These are phyloP conservation scores for Lentinula novae-zelandiae DNA, from an alignment of 1,284 basidiomycete genomes.

Conservation along the genomic window DNA sequence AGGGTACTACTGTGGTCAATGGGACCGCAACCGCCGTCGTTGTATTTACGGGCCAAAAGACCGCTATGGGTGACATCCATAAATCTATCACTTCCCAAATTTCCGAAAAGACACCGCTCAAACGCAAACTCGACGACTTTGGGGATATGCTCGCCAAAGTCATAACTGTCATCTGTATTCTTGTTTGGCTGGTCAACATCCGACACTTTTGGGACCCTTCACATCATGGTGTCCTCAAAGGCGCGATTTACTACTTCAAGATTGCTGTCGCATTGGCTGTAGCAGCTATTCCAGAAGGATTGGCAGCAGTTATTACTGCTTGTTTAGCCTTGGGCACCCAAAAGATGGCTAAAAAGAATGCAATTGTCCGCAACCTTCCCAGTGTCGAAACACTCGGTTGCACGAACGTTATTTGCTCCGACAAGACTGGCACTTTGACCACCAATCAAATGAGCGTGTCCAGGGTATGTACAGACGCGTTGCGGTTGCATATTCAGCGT, in stretches of 20 bases:
- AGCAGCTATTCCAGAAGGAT: constrained; percentile 93
- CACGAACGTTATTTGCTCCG: constrained; percentile 95
- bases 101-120: constrained; percentile 90
- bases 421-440: constrained; percentile 95
- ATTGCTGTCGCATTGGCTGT: constrained; percentile 96
- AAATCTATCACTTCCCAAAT: constrained; percentile 89
- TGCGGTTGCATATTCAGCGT: background rate
- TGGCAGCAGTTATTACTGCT: constrained; percentile 96
- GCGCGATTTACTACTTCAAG: constrained; percentile 97
- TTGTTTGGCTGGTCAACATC: constrained; percentile 95
- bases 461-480: constrained; percentile 41
- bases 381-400: constrained; percentile 95
- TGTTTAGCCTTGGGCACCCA: constrained; percentile 93
- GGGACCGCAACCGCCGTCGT: constrained; percentile 85
- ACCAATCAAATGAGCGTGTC: constrained; percentile 97
- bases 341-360: constrained; percentile 98
- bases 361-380: constrained; percentile 94
- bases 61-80: constrained; percentile 94
- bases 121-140: constrained; percentile 95
- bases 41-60: constrained; percentile 78
- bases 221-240: constrained; percentile 86
- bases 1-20: constrained; percentile 94
- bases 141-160: constrained; percentile 95
- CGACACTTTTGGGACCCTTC: constrained; percentile 91
- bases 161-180: constrained; percentile 90